Base-by-base conservation (phyloP, 1,284 basidiomycete species). In the Baeospora myosura region DNA sequence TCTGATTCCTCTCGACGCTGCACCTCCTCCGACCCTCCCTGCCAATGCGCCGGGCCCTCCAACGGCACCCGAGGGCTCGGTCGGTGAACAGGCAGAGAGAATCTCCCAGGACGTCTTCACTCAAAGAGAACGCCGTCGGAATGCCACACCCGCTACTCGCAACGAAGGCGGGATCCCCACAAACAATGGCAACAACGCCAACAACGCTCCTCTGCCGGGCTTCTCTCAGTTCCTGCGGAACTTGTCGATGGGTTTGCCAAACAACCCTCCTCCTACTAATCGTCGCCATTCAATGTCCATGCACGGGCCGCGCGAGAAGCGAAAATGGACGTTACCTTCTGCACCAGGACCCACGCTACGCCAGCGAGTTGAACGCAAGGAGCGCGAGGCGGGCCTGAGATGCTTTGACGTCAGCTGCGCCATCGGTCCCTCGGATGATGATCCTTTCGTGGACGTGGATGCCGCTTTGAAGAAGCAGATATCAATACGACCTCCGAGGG, bases 391-490 rank as follows among this genome's bases (percentile, higher is more conserved):
- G 21, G 83, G 82, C 0, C 53, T 84, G 49, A 65, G 84, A 37
- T 88, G 84, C 56, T 74, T 64, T 29, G 83, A 86, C 53, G 59
- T 76, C 24, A 78, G 75, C 48, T 88, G 84, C 57, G 81, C 80
- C 2, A 54, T 85, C 20, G 85, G 81, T 0, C 84, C 84, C 4
- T 77, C 74, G 3, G 84, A 88, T 49, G 84, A 87, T 17, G 82
- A 87, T 41, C 84, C 82, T 8, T 63, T 53, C 49, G 66, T 64
- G 21, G 56, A 53, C 36, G 46, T 55, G 25, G 56, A 52, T 16
- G 63, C 58, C 8, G 51, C 55, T 8, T 52, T 49, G 21, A 60
- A 64, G 48, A 68, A 67, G 50, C 74, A 75, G 56, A 53, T 80
- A 31, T 52, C 48, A 14, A 73, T 83, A 30, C 58, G 62, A 24